Conservation (phyloP, 768 basidiomycete genomes). For the Trametes coccinea region DNA sequence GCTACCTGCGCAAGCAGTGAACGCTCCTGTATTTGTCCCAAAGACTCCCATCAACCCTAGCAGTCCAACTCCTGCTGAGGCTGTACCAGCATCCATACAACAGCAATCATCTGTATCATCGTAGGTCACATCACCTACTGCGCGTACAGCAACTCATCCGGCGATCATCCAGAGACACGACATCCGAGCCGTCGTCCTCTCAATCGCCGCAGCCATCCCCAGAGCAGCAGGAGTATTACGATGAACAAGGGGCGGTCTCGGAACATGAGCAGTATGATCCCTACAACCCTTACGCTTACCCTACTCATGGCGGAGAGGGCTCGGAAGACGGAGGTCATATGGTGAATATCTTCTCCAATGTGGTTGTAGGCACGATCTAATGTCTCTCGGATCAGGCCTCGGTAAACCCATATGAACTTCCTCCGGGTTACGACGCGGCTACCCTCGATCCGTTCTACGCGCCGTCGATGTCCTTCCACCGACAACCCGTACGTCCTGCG, state of each 20-base stretch:
- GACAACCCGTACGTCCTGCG: conserved; percentile 31
- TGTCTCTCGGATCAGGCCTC: background rate
- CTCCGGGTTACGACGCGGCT: conserved; percentile 25
- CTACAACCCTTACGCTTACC: conserved; percentile 31
- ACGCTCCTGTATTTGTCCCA: conserved; percentile 85
- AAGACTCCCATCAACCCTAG: conserved; percentile 43
- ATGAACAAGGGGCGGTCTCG: conserved; percentile 16
- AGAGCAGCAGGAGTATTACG: conserved; percentile 4
- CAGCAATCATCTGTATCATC: conserved; percentile 15
- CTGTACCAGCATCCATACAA: conserved; percentile 16
- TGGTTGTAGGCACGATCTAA: background rate
- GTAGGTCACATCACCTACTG: conserved; percentile 1
- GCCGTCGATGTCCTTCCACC: conserved; percentile 28
- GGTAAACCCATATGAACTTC: conserved; percentile 22
- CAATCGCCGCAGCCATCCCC: conserved; percentile 9
- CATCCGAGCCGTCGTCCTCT: conserved; percentile 18
- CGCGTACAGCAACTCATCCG: background rate
- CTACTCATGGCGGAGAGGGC: conserved; percentile 25
- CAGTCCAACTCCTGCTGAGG: conserved; percentile 18
- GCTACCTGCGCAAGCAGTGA: conserved; percentile 66
- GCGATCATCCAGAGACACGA: conserved; percentile 16
- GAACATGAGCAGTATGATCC: conserved; percentile 32
- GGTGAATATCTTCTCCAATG: conserved; percentile 22
- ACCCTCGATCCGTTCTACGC: conserved; percentile 32
- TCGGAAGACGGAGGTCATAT: conserved; percentile 36